Conservation (phyloP, 78 protist genomes). For the Chrysochromulina parva region DNA sequence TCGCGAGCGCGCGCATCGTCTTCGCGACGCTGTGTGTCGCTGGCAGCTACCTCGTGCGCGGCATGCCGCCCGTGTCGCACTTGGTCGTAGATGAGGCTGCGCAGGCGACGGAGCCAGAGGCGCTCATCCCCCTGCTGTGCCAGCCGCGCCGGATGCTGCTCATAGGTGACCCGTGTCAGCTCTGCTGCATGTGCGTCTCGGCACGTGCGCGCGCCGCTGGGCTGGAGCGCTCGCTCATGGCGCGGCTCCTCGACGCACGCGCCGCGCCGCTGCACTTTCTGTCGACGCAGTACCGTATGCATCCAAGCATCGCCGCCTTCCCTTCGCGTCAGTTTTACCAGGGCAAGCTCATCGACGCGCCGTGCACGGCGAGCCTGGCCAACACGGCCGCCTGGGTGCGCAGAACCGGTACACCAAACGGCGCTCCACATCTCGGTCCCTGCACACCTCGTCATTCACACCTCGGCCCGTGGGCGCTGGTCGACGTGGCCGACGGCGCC, state of each 20-base stretch:
- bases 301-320: slow-evolving; percentile 42
- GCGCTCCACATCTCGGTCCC: too few relatives aligned
- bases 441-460: too few relatives aligned
- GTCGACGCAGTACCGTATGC: slow-evolving; percentile 61
- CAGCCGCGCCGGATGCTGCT: neutral
- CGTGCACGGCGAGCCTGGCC: neutral
- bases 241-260: neutral
- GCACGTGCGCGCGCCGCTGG: neutral
- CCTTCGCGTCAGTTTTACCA: slow-evolving; percentile 48
- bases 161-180: slow-evolving; percentile 45
- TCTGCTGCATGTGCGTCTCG: neutral
- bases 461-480: neutral
- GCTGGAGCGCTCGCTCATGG: neutral
- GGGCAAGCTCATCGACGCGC: neutral
- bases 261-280: neutral
- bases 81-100: slow-evolving; percentile 31
- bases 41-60: neutral
- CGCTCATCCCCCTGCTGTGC: slow-evolving; percentile 34
- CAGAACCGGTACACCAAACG: too few relatives aligned
- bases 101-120: slow-evolving; percentile 20
- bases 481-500: neutral
- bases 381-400: neutral
- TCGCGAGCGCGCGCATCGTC: neutral
- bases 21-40: neutral
- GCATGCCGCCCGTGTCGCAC: neutral